These are phyloP conservation scores for Inonotus obliquus DNA, from an alignment of 1,284 basidiomycete genomes.

Conservation along the genomic window DNA sequence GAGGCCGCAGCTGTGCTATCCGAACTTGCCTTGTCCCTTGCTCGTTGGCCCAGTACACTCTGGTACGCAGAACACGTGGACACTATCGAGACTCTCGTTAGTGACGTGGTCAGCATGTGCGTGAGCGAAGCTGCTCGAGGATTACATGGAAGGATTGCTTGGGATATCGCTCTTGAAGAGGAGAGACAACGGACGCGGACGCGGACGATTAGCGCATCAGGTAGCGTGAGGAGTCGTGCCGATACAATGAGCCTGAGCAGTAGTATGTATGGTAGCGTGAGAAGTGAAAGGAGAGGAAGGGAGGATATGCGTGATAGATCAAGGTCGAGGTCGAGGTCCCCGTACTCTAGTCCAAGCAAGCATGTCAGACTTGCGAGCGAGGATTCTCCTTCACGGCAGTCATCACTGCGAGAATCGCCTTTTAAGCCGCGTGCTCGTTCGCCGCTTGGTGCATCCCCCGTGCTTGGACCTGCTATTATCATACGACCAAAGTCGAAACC, in stretches of 20 bases:
- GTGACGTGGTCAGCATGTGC: constrained; percentile 7
- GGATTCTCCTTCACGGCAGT: constrained; percentile 4
- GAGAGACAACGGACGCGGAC: not conserved
- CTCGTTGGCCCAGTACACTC: constrained; percentile 15
- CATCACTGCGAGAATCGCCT: not conserved
- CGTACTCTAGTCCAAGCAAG: not conserved
- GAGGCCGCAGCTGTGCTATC: constrained; percentile 10
- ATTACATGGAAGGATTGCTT: not conserved
- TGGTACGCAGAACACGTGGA: constrained; percentile 11
- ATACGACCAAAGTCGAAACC: constrained; percentile 5
- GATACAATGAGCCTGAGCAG: not conserved
- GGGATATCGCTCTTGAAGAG: not conserved
- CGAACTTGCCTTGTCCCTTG: constrained; percentile 8
- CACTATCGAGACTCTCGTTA: not conserved
- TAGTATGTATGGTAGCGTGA: not conserved
- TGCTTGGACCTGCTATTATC: constrained; percentile 10
- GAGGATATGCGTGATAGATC: constrained; percentile 5
- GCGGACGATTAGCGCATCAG: not conserved
- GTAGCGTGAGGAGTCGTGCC: not conserved
- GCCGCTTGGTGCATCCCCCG: constrained; percentile 8
- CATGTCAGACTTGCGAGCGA: constrained; percentile 1
- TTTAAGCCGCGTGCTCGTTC: constrained; percentile 14
- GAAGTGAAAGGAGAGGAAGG: constrained; percentile 7
- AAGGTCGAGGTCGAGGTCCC: not conserved
- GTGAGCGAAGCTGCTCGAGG: constrained; percentile 5